Conservation (phyloP, 495 filamentous ascomycete species). For the Parmelia sp. region DNA sequence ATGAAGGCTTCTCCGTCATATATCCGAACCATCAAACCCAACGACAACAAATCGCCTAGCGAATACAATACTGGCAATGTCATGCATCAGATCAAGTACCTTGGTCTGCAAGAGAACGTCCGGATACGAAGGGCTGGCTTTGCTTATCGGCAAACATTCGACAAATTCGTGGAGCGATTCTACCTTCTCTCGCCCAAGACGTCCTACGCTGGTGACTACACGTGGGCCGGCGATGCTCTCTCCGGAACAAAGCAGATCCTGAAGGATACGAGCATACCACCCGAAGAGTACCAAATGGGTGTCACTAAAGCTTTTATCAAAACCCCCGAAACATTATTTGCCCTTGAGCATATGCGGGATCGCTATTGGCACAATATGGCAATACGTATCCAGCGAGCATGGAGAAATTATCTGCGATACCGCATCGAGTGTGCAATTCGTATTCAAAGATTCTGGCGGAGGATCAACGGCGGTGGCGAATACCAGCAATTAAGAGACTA, state of each 20-base stretch:
- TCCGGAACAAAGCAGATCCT: conserved; percentile 89
- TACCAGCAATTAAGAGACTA: conserved; percentile 82
- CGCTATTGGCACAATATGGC: conserved; percentile 99
- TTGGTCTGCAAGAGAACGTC: conserved; percentile 98
- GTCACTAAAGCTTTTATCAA: conserved; percentile 98
- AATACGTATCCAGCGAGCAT: conserved; percentile 92
- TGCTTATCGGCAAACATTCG: conserved; percentile 94
- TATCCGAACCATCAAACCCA: conserved; percentile 98
- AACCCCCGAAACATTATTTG: conserved; percentile 94
- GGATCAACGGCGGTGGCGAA: conserved; percentile 78
- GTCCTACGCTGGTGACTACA: conserved; percentile 94
- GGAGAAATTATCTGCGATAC: conserved; percentile 92
- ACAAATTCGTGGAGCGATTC: conserved; percentile 97
- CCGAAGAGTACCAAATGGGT: conserved; percentile 95
- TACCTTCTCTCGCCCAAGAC: conserved; percentile 92
- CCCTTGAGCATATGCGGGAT: conserved; percentile 95
- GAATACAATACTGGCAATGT: conserved; percentile 92
- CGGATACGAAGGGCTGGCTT: conserved; percentile 95
- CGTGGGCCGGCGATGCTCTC: conserved; percentile 81
- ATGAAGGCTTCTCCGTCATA: conserved; percentile 98
- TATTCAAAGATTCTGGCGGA: conserved; percentile 93
- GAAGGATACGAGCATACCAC: conserved; percentile 89
- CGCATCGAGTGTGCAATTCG: conserved; percentile 85
- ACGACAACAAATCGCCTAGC: conserved; percentile 91
- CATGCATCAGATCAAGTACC: conserved; percentile 98